A percentile compares a stretch with the other conserved stretches of the same genome.
These are phyloP conservation scores for Adansonia gregorii DNA, from an alignment of 441 rosid species.

Conservation along the genomic window DNA sequence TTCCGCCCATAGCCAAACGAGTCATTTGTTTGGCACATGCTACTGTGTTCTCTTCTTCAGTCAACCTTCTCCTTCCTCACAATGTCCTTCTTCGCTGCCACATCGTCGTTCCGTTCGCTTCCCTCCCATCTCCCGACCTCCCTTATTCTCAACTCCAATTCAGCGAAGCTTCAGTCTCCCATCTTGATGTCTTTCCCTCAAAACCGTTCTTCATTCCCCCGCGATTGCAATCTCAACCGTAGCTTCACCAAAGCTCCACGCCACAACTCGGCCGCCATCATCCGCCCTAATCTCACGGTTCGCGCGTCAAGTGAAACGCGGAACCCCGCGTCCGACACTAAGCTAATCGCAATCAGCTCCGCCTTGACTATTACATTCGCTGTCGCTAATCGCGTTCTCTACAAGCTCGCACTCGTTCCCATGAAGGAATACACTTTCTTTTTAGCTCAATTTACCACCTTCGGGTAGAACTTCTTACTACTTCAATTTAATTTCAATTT, in stretches of 20 bases:
- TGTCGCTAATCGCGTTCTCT: constrained; percentile 82
- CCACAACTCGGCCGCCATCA: background rate
- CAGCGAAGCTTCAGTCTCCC: constrained; percentile 21
- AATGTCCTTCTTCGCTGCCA: constrained; percentile 33
- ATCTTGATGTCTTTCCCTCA: constrained; percentile 24
- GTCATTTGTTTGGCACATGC: background rate
- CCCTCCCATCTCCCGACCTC: constrained; percentile 27
- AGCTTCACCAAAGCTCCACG: constrained; percentile 15
- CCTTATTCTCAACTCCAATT: constrained; percentile 25
- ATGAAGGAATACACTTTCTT: constrained; percentile 87
- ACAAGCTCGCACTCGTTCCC: constrained; percentile 94
- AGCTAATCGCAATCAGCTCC: constrained; percentile 46
- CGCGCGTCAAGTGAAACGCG: constrained; percentile 35
- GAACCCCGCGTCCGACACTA: constrained; percentile 29
- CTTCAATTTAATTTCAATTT: background rate
- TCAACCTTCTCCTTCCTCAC: constrained; percentile 19
- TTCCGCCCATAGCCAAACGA: constrained; percentile 6
- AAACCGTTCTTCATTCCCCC: constrained; percentile 24
- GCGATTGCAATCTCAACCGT: constrained; percentile 22
- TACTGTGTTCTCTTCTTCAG: background rate
- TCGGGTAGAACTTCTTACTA: constrained; percentile 52
- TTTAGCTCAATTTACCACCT: constrained; percentile 77
- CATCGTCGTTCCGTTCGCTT: constrained; percentile 36
- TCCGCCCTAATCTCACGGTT: constrained; percentile 34
- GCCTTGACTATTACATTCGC: constrained; percentile 56